Evolutionary conservation across 2,329 filamentous ascomycete genomes (phyloP).

Genomic region (Chlorencoelia australis): DNA sequence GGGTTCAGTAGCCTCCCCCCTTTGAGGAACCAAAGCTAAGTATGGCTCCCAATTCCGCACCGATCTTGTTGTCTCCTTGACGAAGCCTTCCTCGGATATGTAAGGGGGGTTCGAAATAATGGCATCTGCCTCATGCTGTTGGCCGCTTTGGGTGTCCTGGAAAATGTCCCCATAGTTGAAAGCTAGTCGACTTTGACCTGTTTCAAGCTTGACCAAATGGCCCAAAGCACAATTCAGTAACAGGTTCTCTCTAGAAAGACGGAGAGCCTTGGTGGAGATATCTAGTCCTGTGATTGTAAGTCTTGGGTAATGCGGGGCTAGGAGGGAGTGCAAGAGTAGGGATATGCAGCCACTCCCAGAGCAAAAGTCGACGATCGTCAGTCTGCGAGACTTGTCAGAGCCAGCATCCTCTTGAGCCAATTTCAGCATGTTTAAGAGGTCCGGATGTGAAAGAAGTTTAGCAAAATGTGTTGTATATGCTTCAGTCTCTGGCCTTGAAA

Average conservation of each 20-base stretch:
- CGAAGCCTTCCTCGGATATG: conserved; percentile 56
- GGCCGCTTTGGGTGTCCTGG: too few relatives aligned
- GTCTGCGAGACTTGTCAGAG: conserved; percentile 7
- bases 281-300: conserved; percentile 65
- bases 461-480: conserved; percentile 51
- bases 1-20: neutral
- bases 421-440: neutral
- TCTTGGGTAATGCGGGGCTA: conserved; percentile 31
- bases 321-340: conserved; percentile 58
- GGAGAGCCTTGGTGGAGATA: conserved; percentile 54
- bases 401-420: neutral
- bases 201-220: conserved; percentile 15
- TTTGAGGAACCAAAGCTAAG: conserved; percentile 65
- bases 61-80: conserved; percentile 54
- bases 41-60: conserved; percentile 76
- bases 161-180: conserved; percentile 3
- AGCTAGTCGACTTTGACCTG: neutral
- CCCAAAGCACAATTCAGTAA: conserved; percentile 35
- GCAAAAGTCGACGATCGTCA: conserved; percentile 75
- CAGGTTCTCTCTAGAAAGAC: conserved; percentile 56
- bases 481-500: conserved; percentile 54
- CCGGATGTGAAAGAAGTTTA: conserved; percentile 2
- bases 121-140: conserved; percentile 31
- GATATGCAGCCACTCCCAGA: conserved; percentile 88
- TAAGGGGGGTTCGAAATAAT: conserved; percentile 89